A percentile compares a stretch with the other conserved stretches of the same genome.
phyloP scores from a whole-genome alignment of 2,329 filamentous ascomycete genomes.

The Fusarium torulosum region DNA sequence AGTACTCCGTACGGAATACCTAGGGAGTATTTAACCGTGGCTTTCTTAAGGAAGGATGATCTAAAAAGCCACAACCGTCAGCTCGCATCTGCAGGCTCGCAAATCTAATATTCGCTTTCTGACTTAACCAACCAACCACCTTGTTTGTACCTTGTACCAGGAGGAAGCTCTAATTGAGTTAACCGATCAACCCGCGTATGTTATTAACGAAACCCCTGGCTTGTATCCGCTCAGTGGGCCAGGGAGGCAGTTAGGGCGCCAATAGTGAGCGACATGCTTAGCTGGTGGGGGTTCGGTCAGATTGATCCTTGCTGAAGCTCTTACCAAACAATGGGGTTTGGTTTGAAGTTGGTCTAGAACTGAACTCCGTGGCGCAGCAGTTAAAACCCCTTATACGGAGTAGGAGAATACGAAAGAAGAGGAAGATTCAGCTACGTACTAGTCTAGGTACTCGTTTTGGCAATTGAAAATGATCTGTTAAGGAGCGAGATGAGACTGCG shows the following conservation, averaged over 20 bases:
- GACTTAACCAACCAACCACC: constrained; percentile 8
- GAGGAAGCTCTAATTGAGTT: constrained; percentile 31
- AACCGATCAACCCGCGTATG: constrained; percentile 36
- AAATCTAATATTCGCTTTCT: constrained; percentile 21
- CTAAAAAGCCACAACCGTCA: constrained; percentile 10
- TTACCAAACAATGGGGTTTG: constrained; percentile 24
- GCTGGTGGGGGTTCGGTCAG: constrained; percentile 4
- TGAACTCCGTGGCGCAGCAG: constrained; percentile 22
- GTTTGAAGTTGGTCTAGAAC: constrained; percentile 3
- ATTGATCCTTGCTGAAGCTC: constrained; percentile 39
- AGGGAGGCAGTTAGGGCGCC: constrained; percentile 22
- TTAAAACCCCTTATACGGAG: neutral
- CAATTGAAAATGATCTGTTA: neutral
- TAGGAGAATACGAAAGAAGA: neutral
- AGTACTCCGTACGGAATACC: too few species aligned
- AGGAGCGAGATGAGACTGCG: neutral
- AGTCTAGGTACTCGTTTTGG: neutral
- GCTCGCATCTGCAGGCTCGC: constrained; percentile 8
- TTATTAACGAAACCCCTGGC: constrained; percentile 24
- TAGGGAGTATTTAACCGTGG: constrained; percentile 19
- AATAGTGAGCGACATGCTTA: constrained; percentile 22
- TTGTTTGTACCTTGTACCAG: constrained; percentile 2
- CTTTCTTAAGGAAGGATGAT: constrained; percentile 19
- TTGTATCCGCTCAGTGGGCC: constrained; percentile 15
- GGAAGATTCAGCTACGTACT: neutral